Evolutionary conservation across 2,329 filamentous ascomycete genomes (phyloP), one percentile per base, ranked within the genome.

Genomic region (Rachicladosporium sp.): DNA sequence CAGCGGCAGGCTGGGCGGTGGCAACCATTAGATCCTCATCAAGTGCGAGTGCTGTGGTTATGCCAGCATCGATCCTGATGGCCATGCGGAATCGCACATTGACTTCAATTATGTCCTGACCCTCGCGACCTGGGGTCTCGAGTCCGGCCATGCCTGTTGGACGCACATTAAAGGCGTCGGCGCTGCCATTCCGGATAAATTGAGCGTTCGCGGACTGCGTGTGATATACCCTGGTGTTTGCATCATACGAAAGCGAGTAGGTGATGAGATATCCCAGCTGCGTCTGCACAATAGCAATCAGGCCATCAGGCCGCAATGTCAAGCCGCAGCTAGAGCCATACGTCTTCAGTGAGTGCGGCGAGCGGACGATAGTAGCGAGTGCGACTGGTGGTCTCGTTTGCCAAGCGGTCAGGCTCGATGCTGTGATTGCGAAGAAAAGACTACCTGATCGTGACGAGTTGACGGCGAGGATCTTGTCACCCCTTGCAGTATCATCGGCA

Each of bases 41-140:
- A 13, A 96, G 71, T 2, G 91, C 89, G 40, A 96, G 66, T 8
- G 84, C 86, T 53, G 80, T 84, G 50, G 80, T 79, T 51, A 98
- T 95, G 2, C 91, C 91, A 2, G 91, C 91, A 61, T 98, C 91
- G 11, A 98, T 86, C 58, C 93, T 93, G 55, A 98, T 96, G 10
- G 94, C 89, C 83, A 95, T 94, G 42, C 89, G 77, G 62, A 98
- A 98, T 8, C 86, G 82, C 36, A 98, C 73, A 52, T 82, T 93
- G 41, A 93, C 77, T 61, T 98, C 91, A 38, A 78, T 76, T 37
- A 94, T 79, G 3, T 85, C 85, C 36, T 73, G 73, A 7, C 83
- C 83, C 59, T 95, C 91, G 31, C 48, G 43, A 10, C 48, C 39
- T 19, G 51, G 47, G 23, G 47, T 51, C 33, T 43, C 56, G 41